Conservation (phyloP, 2,329 filamentous ascomycete species). For the Scorias spongiosa region DNA sequence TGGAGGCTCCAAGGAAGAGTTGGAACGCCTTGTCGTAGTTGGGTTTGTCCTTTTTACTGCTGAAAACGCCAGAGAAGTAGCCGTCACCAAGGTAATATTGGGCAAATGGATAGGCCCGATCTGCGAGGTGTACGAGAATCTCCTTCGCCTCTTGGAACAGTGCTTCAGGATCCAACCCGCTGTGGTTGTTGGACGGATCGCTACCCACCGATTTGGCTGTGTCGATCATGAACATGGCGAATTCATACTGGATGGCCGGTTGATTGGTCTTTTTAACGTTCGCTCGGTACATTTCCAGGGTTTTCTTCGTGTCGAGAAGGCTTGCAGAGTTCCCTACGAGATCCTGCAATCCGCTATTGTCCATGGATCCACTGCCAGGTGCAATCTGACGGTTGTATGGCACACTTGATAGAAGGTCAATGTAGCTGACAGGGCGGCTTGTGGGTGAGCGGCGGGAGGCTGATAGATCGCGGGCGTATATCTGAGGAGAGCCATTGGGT, state of each 20-base stretch:
- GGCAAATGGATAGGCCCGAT: constrained; percentile 84
- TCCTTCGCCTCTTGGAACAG: constrained; percentile 74
- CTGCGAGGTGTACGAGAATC: constrained; percentile 74
- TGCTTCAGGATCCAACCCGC: constrained; percentile 34
- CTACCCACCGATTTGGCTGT: constrained; percentile 61
- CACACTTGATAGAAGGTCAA: constrained; percentile 44
- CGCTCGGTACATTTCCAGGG: constrained; percentile 89
- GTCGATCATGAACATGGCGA: constrained; percentile 86
- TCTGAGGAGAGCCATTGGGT: constrained; percentile 24
- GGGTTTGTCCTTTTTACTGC: constrained; percentile 68
- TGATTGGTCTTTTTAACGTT: constrained; percentile 97
- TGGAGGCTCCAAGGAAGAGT: constrained; percentile 82
- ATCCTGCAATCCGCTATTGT: constrained; percentile 66
- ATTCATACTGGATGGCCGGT: constrained; percentile 81
- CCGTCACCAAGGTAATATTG: constrained; percentile 96
- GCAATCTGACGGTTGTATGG: constrained; percentile 70
- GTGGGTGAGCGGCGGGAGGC: constrained; percentile 41
- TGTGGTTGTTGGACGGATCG: constrained; percentile 21
- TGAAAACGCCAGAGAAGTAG: constrained; percentile 86
- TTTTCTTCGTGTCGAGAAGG: constrained; percentile 79
- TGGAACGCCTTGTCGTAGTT: constrained; percentile 87
- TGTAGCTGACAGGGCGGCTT: constrained; percentile 42
- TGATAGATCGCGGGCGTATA: constrained; percentile 34
- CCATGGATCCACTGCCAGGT: constrained; percentile 43
- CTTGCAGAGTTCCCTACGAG: constrained; percentile 82